phyloP scores from a whole-genome alignment of 495 filamentous ascomycete genomes.

The Aspergillus ostianus region DNA sequence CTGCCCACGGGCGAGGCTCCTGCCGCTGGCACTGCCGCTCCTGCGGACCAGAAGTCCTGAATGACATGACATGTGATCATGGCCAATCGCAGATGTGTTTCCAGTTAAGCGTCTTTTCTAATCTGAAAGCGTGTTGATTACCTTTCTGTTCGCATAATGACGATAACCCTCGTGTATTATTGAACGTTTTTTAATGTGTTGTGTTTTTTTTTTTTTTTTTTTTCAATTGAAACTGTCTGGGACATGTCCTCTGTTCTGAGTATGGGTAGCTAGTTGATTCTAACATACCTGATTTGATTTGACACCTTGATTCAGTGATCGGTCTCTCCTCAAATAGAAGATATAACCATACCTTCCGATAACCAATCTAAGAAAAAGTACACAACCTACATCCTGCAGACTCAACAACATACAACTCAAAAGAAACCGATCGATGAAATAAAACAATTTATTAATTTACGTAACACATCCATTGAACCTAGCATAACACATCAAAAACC shows the following conservation, averaged over 20 bases:
- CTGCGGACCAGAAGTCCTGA: conserved; percentile 33
- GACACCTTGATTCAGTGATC: too few species aligned
- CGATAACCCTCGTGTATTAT: conserved; percentile 2
- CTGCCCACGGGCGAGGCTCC: conserved; percentile 7
- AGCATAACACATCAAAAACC: conserved; percentile 1
- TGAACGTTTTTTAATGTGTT: too few species aligned
- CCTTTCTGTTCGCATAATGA: not conserved
- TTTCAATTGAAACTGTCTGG: conserved; percentile 11
- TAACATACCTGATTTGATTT: conserved; percentile 9
- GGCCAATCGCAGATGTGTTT: not conserved
- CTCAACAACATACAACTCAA: too few species aligned
- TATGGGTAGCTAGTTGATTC: not conserved
- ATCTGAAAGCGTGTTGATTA: not conserved
- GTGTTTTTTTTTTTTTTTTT: not conserved
- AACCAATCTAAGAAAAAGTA: too few species aligned
- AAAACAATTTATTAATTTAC: too few species aligned
- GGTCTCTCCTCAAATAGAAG: too few species aligned
- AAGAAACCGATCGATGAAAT: not conserved
- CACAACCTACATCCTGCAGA: too few species aligned
- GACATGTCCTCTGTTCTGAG: conserved; percentile 9
- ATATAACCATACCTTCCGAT: too few species aligned
- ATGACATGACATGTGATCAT: not conserved
- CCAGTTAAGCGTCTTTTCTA: conserved; percentile 2
- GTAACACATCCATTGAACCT: not conserved
- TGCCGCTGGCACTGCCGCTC: conserved; percentile 26